Conservation (phyloP, 2,329 filamentous ascomycete genomes). For the Diaporthe longicolla region DNA sequence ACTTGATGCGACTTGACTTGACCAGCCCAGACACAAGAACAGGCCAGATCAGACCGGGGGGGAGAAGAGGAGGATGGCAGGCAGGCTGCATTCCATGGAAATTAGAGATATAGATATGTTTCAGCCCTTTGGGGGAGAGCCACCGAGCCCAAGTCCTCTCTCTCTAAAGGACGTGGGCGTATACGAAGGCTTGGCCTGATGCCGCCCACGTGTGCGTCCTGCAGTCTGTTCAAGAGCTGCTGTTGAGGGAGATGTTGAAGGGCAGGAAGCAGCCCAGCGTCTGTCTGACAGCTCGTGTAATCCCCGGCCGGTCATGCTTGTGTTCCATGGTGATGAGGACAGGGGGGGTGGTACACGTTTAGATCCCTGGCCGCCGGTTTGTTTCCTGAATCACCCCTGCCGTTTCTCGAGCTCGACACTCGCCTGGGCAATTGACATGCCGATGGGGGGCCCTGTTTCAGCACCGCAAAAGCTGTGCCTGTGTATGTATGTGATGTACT, state of each 20-base stretch:
- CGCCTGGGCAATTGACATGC: constrained; percentile 8
- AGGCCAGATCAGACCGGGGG: constrained; percentile 20
- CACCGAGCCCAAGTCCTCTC: background rate
- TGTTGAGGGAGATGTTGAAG: background rate
- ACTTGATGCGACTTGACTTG: constrained; percentile 16
- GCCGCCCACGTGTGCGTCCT: constrained; percentile 13
- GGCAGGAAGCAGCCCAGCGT: background rate
- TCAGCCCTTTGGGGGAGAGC: background rate
- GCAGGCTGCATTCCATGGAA: constrained; percentile 20
- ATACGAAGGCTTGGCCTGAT: constrained; percentile 1
- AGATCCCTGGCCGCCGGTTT: constrained; percentile 12
- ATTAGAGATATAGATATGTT: constrained; percentile 19
- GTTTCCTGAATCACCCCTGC: constrained; percentile 31
- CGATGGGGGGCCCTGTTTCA: constrained; percentile 26
- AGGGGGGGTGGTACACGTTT: constrained; percentile 15
- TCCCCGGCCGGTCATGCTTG: constrained; percentile 19
- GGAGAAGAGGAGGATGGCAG: background rate
- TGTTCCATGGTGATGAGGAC: constrained; percentile 12
- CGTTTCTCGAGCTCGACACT: constrained; percentile 15
- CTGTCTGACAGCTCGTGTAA: constrained; percentile 31
- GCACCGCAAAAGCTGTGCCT: constrained; percentile 21
- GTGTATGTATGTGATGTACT: background rate
- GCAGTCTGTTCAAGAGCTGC: background rate
- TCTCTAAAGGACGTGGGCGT: background rate
- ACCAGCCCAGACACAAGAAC: background rate